A percentile compares a stretch with the other conserved stretches of the same genome.
Conservation (phyloP, 495 filamentous ascomycete species). For the Aspergillus olivimuriae region DNA sequence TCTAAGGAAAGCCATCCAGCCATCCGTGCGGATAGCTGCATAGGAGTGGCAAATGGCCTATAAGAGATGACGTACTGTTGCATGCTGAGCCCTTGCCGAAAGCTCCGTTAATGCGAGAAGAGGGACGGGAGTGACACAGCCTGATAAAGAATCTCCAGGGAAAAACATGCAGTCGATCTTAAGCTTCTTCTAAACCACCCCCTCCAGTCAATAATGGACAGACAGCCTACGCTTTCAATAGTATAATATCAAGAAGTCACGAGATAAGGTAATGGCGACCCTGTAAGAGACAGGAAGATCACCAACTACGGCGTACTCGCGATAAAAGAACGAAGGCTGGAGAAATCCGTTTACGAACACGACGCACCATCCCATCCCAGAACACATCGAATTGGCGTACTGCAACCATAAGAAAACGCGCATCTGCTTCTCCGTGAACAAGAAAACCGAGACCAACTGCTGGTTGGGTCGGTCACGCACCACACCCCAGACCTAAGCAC, state of each 20-base stretch:
- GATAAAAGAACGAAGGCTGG: slow-evolving; percentile 5
- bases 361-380: slow-evolving; percentile 3
- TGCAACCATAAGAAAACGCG: slow-evolving; percentile 1
- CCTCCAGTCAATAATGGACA: slow-evolving; percentile 2
- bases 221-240: slow-evolving; percentile 1
- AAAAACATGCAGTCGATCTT: slow-evolving; percentile 3
- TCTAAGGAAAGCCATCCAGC: neutral
- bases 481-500: slow-evolving; percentile 2
- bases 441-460: neutral
- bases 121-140: neutral
- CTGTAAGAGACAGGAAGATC: slow-evolving; percentile 5
- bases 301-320: slow-evolving; percentile 2
- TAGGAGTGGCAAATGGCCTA: slow-evolving; percentile 1
- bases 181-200: slow-evolving; percentile 3
- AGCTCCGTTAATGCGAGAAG: slow-evolving; percentile 3
- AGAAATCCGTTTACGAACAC: slow-evolving; percentile 5
- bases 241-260: slow-evolving; percentile 3
- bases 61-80: slow-evolving; percentile 4
- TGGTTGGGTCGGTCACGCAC: slow-evolving; percentile 3
- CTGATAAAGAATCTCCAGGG: slow-evolving; percentile 4
- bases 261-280: slow-evolving; percentile 6
- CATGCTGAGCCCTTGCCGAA: slow-evolving; percentile 2
- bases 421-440: slow-evolving; percentile 3
- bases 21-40: neutral
- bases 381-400: slow-evolving; percentile 4